Percentiles rank a stretch among this genome's conserved stretches.
Conservation (phyloP, 768 basidiomycete species). For the Trametes coccinea region DNA sequence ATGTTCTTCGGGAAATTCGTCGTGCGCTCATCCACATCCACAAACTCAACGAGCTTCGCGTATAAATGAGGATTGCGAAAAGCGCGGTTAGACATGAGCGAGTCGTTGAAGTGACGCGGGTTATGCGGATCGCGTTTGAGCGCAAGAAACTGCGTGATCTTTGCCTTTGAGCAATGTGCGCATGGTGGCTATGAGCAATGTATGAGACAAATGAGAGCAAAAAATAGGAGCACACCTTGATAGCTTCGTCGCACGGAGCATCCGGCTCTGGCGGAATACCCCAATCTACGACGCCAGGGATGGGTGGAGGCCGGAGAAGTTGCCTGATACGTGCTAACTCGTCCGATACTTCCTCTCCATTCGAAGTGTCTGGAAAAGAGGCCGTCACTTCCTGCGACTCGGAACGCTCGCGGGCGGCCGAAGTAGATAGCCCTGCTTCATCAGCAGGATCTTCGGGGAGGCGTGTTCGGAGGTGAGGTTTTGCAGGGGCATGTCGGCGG, state of each 20-base stretch:
- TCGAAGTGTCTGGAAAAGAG: background rate
- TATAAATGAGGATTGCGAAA: conserved; percentile 98
- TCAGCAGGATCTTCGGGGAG: conserved; percentile 43
- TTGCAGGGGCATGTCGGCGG: conserved; percentile 49
- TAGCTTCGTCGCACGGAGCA: conserved; percentile 58
- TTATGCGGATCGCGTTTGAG: conserved; percentile 63
- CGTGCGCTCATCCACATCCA: conserved; percentile 86
- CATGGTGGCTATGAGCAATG: background rate
- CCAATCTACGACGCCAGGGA: conserved; percentile 69
- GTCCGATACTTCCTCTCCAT: conserved; percentile 16
- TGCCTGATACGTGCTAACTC: conserved; percentile 56
- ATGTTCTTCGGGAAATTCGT: conserved; percentile 74
- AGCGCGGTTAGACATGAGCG: conserved; percentile 86
- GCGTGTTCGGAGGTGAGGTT: conserved; percentile 50
- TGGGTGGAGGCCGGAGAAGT: conserved; percentile 61
- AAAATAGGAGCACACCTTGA: conserved; percentile 48
- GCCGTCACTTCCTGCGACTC: conserved; percentile 1
- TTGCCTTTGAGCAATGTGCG: conserved; percentile 51
- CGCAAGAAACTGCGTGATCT: conserved; percentile 74
- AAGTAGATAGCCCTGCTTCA: conserved; percentile 13
- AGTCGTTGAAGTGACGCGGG: conserved; percentile 93
- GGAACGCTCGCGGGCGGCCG: conserved; percentile 20
- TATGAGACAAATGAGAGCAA: too few species aligned
- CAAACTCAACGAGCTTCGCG: conserved; percentile 91
- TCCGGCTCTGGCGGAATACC: conserved; percentile 67